phyloP scores from a whole-genome alignment of 148 eudicot genomes.

The Rhododendron vialii region DNA sequence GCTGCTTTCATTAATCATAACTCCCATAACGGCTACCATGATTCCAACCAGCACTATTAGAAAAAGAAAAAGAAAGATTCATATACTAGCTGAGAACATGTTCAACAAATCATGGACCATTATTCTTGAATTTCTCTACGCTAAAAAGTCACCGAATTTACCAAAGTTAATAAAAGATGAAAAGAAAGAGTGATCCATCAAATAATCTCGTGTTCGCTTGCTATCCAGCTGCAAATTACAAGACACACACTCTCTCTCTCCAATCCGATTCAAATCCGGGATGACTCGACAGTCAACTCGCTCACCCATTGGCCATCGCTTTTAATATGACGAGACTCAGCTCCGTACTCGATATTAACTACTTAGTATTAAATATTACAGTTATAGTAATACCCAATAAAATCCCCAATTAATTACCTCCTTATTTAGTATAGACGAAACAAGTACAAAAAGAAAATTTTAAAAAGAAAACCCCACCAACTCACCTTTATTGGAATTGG shows the following conservation, averaged over 20 bases:
- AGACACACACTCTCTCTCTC: background rate
- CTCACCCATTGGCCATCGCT: constrained; percentile 48
- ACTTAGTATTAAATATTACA: background rate
- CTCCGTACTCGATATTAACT: constrained; percentile 9
- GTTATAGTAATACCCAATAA: background rate
- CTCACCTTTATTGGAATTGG: background rate
- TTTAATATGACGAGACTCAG: constrained; percentile 24
- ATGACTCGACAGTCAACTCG: constrained; percentile 53
- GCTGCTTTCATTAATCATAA: background rate
- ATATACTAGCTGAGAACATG: background rate
- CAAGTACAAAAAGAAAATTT: background rate
- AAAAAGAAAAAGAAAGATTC: background rate
- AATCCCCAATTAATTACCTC: background rate
- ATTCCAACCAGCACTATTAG: background rate
- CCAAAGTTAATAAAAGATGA: background rate
- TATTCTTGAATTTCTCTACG: constrained; percentile 4
- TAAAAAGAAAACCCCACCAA: background rate
- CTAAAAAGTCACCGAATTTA: constrained; percentile 6
- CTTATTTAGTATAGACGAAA: background rate
- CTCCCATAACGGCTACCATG: constrained; percentile 4
- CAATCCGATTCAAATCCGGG: constrained; percentile 45
- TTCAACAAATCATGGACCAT: background rate
- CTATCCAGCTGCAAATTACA: background rate
- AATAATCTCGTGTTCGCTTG: background rate
- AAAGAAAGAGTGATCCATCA: background rate